phyloP scores from a whole-genome alignment of 305 asterid genomes.

The Rubia tinctorum region DNA sequence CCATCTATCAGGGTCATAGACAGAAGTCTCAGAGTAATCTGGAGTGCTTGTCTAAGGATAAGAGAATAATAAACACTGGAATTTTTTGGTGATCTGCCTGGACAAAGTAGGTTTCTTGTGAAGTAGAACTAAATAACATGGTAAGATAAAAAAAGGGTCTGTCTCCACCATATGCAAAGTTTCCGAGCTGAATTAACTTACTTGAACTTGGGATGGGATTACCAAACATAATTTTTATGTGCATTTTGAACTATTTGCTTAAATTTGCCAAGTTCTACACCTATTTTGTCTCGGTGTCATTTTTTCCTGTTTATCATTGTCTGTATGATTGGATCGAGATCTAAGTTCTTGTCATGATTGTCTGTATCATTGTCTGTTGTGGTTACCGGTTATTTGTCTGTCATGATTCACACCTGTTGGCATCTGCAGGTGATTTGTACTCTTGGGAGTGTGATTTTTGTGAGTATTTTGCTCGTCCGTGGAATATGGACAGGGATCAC shows the following conservation, averaged over 20 bases:
- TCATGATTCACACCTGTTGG: background rate
- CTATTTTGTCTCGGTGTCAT: background rate
- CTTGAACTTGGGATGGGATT: background rate
- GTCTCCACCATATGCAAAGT: background rate
- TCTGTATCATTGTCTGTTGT: background rate
- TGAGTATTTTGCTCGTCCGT: conserved; percentile 66
- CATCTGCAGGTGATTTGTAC: conserved; percentile 76
- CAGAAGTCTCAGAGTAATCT: background rate
- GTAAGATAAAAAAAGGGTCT: background rate
- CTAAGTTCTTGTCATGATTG: background rate
- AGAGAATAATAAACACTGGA: background rate
- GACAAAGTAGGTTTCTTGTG: background rate
- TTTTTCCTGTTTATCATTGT: background rate
- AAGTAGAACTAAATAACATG: background rate
- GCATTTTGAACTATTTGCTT: background rate
- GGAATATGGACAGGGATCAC: conserved; percentile 80
- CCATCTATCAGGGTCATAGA: background rate
- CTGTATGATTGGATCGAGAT: background rate
- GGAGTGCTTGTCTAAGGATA: background rate
- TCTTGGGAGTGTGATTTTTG: conserved; percentile 77
- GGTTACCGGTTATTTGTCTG: background rate
- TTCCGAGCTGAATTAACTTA: background rate
- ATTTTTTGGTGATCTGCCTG: background rate
- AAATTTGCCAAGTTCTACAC: background rate
- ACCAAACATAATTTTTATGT: background rate